These are phyloP conservation scores for Penicillium capsulatum DNA, from an alignment of 2,329 filamentous ascomycete genomes.

Conservation along the genomic window DNA sequence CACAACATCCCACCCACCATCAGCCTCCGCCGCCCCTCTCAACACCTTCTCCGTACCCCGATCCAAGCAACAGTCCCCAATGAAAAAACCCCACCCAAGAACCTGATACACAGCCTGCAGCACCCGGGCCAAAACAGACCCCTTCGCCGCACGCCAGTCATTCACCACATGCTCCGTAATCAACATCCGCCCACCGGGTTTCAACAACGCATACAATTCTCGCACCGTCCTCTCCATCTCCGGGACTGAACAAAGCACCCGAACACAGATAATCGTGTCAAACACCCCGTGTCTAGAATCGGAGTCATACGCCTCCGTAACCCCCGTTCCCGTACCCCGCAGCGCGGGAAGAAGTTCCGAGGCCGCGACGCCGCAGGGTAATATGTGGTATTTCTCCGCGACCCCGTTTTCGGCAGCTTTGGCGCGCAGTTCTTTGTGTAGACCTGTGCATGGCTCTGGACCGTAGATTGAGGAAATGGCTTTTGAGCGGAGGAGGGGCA, in stretches of 20 bases:
- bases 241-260: conserved; percentile 55
- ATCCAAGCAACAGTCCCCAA: conserved; percentile 51
- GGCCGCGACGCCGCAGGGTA: conserved; percentile 48
- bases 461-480: conserved; percentile 50
- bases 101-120: conserved; percentile 46
- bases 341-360: conserved; percentile 42
- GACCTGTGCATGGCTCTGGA: conserved; percentile 49
- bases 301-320: conserved; percentile 25
- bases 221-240: conserved; percentile 43
- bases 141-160: conserved; percentile 46
- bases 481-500: conserved; percentile 43
- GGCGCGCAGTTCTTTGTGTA: conserved; percentile 45
- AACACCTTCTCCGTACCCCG: conserved; percentile 47
- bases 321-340: conserved; percentile 19
- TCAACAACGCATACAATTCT: conserved; percentile 49
- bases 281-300: conserved; percentile 41
- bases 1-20: conserved; percentile 48
- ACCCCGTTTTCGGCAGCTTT: conserved; percentile 43
- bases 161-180: conserved; percentile 55
- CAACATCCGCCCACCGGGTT: conserved; percentile 53
- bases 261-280: conserved; percentile 53
- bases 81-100: conserved; percentile 50
- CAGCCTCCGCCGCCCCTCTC: conserved; percentile 38
- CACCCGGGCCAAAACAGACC: conserved; percentile 42
- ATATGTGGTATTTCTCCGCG: conserved; percentile 47